Evolutionary conservation across 148 eudicot genomes (phyloP).

Genomic region (Chenopodium berlandieri): DNA sequence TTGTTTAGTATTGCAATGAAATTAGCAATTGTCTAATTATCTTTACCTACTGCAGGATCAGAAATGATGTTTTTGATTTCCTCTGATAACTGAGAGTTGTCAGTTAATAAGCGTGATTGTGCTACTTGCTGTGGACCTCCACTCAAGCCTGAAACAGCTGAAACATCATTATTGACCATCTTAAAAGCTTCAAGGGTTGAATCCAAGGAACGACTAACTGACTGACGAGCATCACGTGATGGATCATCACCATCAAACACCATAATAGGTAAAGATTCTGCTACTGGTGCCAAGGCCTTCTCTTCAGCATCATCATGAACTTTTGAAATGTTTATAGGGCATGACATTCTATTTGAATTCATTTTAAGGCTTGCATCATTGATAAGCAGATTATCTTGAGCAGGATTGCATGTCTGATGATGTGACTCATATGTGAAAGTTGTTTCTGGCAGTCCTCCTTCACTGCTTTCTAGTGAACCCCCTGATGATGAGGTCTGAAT

Average conservation of each 20-base stretch:
- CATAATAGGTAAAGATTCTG: conserved; percentile 60
- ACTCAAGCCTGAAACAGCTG: conserved; percentile 20
- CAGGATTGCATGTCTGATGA: conserved; percentile 23
- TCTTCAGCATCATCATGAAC: conserved; percentile 22
- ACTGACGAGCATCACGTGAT: conserved; percentile 28
- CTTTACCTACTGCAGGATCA: conserved; percentile 63
- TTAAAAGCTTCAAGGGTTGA: conserved; percentile 37
- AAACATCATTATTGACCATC: conserved; percentile 26
- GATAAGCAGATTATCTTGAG: conserved; percentile 20
- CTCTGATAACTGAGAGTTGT: conserved; percentile 28
- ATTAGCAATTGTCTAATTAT: conserved; percentile 29
- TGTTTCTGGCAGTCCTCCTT: conserved; percentile 30
- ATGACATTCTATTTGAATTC: conserved; percentile 33
- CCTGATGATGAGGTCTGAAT: conserved; percentile 21
- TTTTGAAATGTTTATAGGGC: conserved; percentile 39
- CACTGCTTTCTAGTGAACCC: conserved; percentile 31
- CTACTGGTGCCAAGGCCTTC: conserved; percentile 29
- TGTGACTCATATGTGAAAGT: background rate
- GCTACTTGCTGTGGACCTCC: conserved; percentile 21
- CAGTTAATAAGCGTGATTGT: conserved; percentile 20
- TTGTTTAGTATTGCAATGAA: background rate
- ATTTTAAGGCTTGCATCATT: conserved; percentile 26
- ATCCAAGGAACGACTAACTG: conserved; percentile 45
- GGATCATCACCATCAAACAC: conserved; percentile 33
- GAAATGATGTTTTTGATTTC: conserved; percentile 39